These are phyloP conservation scores for Mortierella sp. DNA, from an alignment of 371 early-diverging fungal genomes.

Conservation along the genomic window DNA sequence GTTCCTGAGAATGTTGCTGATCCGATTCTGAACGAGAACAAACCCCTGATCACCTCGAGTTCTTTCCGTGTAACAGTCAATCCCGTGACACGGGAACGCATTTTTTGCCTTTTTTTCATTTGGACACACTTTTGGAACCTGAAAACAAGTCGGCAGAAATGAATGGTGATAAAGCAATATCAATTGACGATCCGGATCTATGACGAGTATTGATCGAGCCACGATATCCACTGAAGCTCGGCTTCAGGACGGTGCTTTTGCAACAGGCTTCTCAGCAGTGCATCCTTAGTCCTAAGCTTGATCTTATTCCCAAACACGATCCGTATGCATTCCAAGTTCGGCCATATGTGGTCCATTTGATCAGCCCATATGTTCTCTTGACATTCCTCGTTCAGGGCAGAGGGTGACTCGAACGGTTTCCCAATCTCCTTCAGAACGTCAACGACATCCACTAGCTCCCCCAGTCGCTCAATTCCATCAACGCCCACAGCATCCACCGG, in stretches of 20 bases:
- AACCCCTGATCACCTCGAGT: too few relatives aligned
- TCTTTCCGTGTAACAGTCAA: too few relatives aligned
- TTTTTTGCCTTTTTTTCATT: too few relatives aligned
- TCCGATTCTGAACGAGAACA: neutral
- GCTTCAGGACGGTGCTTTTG: conserved; percentile 28
- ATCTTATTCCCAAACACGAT: conserved; percentile 14
- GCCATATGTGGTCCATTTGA: conserved; percentile 14
- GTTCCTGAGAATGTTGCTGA: neutral
- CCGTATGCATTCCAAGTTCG: conserved; percentile 21
- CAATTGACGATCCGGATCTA: too few relatives aligned
- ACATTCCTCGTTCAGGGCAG: neutral
- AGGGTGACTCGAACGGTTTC: neutral
- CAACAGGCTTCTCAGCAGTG: neutral
- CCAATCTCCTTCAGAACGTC: conserved; percentile 16
- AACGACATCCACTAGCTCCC: conserved; percentile 18
- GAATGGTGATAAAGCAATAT: too few relatives aligned
- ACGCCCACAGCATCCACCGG: neutral
- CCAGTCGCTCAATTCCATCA: conserved; percentile 6
- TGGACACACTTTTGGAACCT: too few relatives aligned
- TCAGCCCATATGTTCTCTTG: neutral
- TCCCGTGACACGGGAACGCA: too few relatives aligned
- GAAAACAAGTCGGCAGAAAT: too few relatives aligned
- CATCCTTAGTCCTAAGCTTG: conserved; percentile 1
- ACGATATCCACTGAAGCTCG: conserved; percentile 25
- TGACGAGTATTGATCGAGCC: conserved; percentile 14